Conservation (phyloP, 148 eudicot genomes). For the Fagopyrum homotropicum region DNA sequence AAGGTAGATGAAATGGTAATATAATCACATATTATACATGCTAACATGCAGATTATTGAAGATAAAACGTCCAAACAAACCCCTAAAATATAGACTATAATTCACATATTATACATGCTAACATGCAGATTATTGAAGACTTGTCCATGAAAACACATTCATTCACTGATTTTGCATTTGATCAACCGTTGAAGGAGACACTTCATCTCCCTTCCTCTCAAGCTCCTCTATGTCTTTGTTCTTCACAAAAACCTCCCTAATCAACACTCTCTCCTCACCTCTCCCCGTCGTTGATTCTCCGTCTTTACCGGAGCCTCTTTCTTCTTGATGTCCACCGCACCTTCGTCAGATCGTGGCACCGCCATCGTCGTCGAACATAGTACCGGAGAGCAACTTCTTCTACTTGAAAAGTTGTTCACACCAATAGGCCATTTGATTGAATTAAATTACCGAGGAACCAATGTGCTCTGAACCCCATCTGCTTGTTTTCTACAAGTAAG, state of each 20-base stretch:
- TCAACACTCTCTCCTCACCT: constrained; percentile 85
- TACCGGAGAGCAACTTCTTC: constrained; percentile 14
- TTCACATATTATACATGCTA: too few species aligned
- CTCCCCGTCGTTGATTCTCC: constrained; percentile 32
- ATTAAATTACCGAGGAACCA: constrained; percentile 33
- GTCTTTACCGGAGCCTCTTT: constrained; percentile 12
- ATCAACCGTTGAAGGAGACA: too few species aligned
- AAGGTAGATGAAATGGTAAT: too few species aligned
- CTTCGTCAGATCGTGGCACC: constrained; percentile 17
- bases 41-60: too few species aligned
- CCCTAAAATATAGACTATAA: too few species aligned
- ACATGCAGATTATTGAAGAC: too few species aligned
- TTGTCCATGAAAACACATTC: too few species aligned
- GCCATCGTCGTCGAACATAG: constrained; percentile 56
- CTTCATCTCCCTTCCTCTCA: constrained; percentile 18
- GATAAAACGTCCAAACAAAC: too few species aligned
- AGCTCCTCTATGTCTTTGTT: constrained; percentile 86
- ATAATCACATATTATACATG: too few species aligned
- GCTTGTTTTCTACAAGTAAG: too few species aligned
- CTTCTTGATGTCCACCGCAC: constrained; percentile 9
- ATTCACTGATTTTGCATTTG: too few species aligned
- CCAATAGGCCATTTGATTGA: constrained; percentile 21
- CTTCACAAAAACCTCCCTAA: constrained; percentile 84
- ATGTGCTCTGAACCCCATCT: constrained; percentile 2
- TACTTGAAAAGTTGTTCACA: neutral